Evolutionary conservation across 345 rosid species (phyloP).

Genomic region (Cardamine resedifolia): DNA sequence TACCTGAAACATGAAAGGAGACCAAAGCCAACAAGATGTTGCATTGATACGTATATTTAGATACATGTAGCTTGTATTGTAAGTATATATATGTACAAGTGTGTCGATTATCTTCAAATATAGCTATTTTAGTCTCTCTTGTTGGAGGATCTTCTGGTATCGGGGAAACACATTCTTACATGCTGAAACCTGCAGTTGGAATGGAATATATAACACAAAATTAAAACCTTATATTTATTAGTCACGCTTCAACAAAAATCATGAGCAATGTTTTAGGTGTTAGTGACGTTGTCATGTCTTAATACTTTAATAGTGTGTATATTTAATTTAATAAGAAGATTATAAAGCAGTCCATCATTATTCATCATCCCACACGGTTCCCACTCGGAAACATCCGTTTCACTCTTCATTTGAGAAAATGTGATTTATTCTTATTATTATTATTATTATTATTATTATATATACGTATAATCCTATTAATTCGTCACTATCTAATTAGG

Average conservation of each 20-base stretch:
- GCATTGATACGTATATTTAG: slow-evolving; percentile 22
- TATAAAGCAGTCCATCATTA: slow-evolving; percentile 16
- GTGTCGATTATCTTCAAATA: slow-evolving; percentile 10
- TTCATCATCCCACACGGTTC: slow-evolving; percentile 38
- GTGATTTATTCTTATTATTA: slow-evolving; percentile 25
- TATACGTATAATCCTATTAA: slow-evolving; percentile 14
- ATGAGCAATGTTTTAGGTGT: slow-evolving; percentile 20
- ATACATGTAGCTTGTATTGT: slow-evolving; percentile 19
- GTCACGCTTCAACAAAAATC: background rate
- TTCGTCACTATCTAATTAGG: slow-evolving; percentile 29
- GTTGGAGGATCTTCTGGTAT: slow-evolving; percentile 62
- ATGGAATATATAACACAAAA: background rate
- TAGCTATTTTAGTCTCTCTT: slow-evolving; percentile 55
- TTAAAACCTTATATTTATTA: background rate
- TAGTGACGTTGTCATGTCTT: slow-evolving; percentile 29
- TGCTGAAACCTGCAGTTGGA: slow-evolving; percentile 71
- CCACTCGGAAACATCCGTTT: slow-evolving; percentile 37
- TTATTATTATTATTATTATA: too few relatives aligned
- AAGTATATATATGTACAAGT: slow-evolving; percentile 35
- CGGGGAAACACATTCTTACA: slow-evolving; percentile 77
- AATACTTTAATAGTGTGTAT: slow-evolving; percentile 3
- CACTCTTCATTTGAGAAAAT: slow-evolving; percentile 16
- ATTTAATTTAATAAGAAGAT: slow-evolving; percentile 8
- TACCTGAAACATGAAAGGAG: slow-evolving; percentile 30
- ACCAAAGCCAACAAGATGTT: slow-evolving; percentile 9